Conservation (phyloP, 2,329 filamentous ascomycete species). For the Phyllosticta citriasiana region DNA sequence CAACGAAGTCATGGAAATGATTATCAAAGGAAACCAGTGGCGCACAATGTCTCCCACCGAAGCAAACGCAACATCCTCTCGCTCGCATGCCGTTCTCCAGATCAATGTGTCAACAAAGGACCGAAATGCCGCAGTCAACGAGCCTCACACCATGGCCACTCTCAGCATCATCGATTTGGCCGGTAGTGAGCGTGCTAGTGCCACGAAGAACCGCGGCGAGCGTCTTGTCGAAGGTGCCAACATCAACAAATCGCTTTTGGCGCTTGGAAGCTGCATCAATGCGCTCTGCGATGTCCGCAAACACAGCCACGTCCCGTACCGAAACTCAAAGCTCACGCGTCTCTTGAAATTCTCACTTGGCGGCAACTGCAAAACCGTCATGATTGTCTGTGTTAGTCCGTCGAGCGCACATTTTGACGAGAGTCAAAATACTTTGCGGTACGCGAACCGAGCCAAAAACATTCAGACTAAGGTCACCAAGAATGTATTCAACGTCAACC, state of each 20-base stretch:
- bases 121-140: constrained; percentile 80
- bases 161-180: constrained; percentile 97
- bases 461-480: constrained; percentile 99
- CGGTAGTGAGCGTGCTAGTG: constrained; percentile 89
- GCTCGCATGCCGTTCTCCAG: constrained; percentile 93
- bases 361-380: constrained; percentile 97
- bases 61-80: constrained; percentile 93
- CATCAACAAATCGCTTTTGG: constrained; percentile 96
- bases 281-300: constrained; percentile 89
- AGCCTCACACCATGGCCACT: constrained; percentile 96
- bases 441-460: constrained; percentile 96
- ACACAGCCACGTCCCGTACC: constrained; percentile 88
- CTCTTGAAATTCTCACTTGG: constrained; percentile 94
- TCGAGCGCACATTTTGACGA: constrained; percentile 96
- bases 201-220: constrained; percentile 92
- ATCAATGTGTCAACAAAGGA: constrained; percentile 95
- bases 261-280: constrained; percentile 94
- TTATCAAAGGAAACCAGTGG: constrained; percentile 86
- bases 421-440: constrained; percentile 93
- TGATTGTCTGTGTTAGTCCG: constrained; percentile 98
- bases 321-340: constrained; percentile 93
- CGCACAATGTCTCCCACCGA: constrained; percentile 94
- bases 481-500: constrained; percentile 98
- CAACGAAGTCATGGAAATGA: constrained; percentile 98
- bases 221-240: constrained; percentile 89